Evolutionary conservation across 139 green algal genomes (phyloP), one percentile per base, ranked within the genome.

Genomic region (Coelastrella sp.): DNA sequence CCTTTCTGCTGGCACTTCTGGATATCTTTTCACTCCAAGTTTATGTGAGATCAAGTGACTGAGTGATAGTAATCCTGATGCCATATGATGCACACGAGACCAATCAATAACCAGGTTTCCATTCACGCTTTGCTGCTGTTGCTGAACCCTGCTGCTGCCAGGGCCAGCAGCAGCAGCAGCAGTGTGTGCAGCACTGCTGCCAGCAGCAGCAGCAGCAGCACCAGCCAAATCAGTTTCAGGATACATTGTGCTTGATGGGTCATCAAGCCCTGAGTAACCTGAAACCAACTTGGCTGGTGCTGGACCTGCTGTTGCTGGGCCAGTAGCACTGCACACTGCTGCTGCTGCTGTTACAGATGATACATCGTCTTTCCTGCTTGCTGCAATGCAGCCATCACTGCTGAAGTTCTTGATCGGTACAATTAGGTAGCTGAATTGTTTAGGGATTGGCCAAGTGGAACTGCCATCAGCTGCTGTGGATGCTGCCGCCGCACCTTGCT

Each of bases 381-480:
- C 30, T 32, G 53, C 17, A 40, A 1, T 40, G 40, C 74, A 59
- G 35, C 59, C 34, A 30, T 48, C 37, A 15, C 13, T 68, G 45
- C 19, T 59, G 64, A 9, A 59, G 41, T 25, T 2, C 3, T 6
- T 75, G 34, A 85, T 8, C 21, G 66, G 79, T 34, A 85, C 75
- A 45, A 82, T 72, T 23, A 82, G 53, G 53, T 59, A 82, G 75
- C 75, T 77, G 3, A 75, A 23, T 7, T 27, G n/a, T 34, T 79
- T 64, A 37, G 66, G 79, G 13, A 64, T 34, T 11, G 43, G 17
- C 45, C 64, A 85, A 23, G 57, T 23, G 19, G 57, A 34, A 32
- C 21, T n/a, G n/a, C 17, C 13, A 32, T 27, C 57, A 34, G 19
- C 57, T 66, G 57, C 30, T 69, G n/a, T n/a, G n/a, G n/a, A n/a